phyloP scores from a whole-genome alignment of 2,329 filamentous ascomycete species.

The Colletotrichum spinosum region DNA sequence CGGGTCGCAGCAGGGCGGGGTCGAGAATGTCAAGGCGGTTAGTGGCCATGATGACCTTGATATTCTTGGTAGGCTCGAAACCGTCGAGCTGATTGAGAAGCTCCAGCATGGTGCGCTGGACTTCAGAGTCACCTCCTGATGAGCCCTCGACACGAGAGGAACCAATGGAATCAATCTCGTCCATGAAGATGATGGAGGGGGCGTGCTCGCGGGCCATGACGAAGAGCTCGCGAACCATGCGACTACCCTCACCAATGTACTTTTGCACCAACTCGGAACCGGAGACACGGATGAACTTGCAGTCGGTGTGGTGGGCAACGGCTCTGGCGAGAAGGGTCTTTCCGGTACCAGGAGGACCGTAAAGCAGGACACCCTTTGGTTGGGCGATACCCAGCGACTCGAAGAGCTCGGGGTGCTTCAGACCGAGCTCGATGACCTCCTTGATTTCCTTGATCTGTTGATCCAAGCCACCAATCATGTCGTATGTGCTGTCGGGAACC shows the following conservation, averaged over 20 bases:
- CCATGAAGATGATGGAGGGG: conserved; percentile 99
- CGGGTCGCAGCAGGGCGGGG: conserved; percentile 92
- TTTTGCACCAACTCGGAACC: conserved; percentile 98
- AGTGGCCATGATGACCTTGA: conserved; percentile 99
- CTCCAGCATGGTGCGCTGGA: conserved; percentile 98
- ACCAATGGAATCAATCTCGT: conserved; percentile 99
- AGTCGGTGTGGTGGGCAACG: conserved; percentile 97
- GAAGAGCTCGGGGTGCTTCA: conserved; percentile 98
- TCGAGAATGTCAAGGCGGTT: conserved; percentile 98
- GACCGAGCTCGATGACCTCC: conserved; percentile 97
- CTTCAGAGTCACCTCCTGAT: conserved; percentile 95
- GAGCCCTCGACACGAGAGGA: conserved; percentile 96
- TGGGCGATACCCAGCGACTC: conserved; percentile 99
- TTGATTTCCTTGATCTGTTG: conserved; percentile 99
- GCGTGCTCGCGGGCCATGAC: conserved; percentile 99
- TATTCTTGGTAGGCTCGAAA: conserved; percentile 99
- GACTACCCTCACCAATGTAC: conserved; percentile 97
- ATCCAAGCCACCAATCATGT: conserved; percentile 99
- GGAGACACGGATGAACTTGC: conserved; percentile 98
- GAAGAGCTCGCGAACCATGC: conserved; percentile 99
- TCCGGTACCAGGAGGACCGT: conserved; percentile 95
- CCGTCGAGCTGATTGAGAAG: conserved; percentile 98
- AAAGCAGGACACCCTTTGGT: conserved; percentile 96
- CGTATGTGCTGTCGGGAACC: conserved; percentile 99
- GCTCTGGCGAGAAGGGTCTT: conserved; percentile 96